Evolutionary conservation across 2,329 filamentous ascomycete genomes (phyloP).

Genomic region (Claviceps digitariae): DNA sequence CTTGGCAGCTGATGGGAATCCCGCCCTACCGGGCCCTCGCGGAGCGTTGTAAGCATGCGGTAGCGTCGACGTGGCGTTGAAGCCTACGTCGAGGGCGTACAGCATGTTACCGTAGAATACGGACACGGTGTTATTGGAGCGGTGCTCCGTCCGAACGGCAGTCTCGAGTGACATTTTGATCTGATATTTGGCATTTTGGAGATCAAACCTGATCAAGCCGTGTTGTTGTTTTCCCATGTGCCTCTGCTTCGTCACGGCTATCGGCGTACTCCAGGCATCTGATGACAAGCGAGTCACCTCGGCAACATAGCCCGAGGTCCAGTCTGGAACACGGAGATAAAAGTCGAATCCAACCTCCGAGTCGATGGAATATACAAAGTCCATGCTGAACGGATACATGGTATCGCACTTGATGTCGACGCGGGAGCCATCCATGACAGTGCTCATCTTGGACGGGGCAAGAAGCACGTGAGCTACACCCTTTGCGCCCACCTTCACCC

Average conservation of each 20-base stretch:
- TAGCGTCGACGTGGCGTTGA: slow-evolving; percentile 11
- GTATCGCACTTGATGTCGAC: slow-evolving; percentile 33
- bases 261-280: background rate
- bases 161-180: slow-evolving; percentile 10
- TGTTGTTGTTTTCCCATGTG: slow-evolving; percentile 6
- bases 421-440: slow-evolving; percentile 17
- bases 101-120: slow-evolving; percentile 30
- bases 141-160: slow-evolving; percentile 10
- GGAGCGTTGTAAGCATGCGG: slow-evolving; percentile 12
- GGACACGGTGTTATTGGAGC: slow-evolving; percentile 22
- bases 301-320: slow-evolving; percentile 5
- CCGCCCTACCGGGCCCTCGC: slow-evolving; percentile 7
- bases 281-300: background rate
- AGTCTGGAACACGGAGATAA: slow-evolving; percentile 17
- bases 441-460: slow-evolving; percentile 27
- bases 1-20: slow-evolving; percentile 13
- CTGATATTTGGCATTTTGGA: slow-evolving; percentile 10
- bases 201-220: slow-evolving; percentile 11
- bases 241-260: background rate
- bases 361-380: slow-evolving; percentile 15
- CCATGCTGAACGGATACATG: slow-evolving; percentile 27
- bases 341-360: slow-evolving; percentile 14
- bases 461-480: slow-evolving; percentile 38
- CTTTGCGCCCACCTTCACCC: slow-evolving; percentile 25
- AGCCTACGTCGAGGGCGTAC: slow-evolving; percentile 26